Percentiles rank a stretch among this genome's conserved stretches.
phyloP scores from a whole-genome alignment of 2,329 filamentous ascomycete species.

The Exophiala sp. region DNA sequence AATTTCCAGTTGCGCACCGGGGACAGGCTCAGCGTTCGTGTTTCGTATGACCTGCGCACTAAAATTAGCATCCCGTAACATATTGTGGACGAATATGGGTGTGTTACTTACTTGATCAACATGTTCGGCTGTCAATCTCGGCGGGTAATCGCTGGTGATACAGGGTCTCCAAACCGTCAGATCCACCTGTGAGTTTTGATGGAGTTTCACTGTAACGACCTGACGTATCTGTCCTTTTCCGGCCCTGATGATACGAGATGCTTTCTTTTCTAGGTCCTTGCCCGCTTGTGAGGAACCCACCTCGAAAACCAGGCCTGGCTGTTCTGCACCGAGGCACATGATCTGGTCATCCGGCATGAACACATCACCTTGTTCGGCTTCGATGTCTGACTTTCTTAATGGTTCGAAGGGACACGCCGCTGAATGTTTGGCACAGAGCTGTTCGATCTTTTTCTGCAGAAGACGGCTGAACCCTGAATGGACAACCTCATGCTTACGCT shows the following conservation, averaged over 20 bases:
- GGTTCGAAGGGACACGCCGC: conserved; percentile 4
- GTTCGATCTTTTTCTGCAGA: conserved; percentile 4
- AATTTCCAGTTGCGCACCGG: conserved; percentile 9
- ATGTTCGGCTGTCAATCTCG: conserved; percentile 9
- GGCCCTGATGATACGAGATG: conserved; percentile 7
- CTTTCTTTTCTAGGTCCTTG: conserved; percentile 7
- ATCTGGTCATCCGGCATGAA: conserved; percentile 10
- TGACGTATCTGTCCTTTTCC: conserved; percentile 10
- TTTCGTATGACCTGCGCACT: conserved; percentile 8
- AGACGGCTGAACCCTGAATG: conserved; percentile 2
- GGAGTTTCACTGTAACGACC: conserved; percentile 13
- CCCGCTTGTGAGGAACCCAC: conserved; percentile 6
- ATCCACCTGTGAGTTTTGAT: conserved; percentile 9
- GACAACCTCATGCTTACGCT: conserved; percentile 9
- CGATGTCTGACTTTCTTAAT: conserved; percentile 1
- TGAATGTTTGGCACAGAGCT: conserved; percentile 10
- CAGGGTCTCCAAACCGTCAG: conserved; percentile 6
- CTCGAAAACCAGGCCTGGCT: conserved; percentile 9
- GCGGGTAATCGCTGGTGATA: conserved; percentile 6
- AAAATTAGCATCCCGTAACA: conserved; percentile 9
- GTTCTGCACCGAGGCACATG: conserved; percentile 3
- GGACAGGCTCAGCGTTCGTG: conserved; percentile 9
- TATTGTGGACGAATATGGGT: conserved; percentile 3
- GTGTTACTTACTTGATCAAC: conserved; percentile 10
- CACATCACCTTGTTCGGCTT: conserved; percentile 7